Evolutionary conservation across 768 basidiomycete species (phyloP), one percentile per base, ranked within the genome.

Genomic region (Podaxis sp.): DNA sequence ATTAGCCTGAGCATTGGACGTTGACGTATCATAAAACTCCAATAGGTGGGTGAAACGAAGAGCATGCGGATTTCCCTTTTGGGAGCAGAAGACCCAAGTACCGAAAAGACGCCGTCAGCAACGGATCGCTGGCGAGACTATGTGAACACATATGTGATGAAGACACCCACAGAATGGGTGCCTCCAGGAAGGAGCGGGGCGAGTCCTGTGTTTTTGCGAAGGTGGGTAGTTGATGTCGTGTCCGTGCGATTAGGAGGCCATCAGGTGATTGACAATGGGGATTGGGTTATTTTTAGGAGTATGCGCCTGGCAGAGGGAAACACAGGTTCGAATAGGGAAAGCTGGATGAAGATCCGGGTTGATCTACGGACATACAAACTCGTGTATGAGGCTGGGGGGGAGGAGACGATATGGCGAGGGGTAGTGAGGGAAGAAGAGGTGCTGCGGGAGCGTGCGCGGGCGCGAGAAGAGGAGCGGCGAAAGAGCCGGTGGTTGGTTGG

Each of bases 121-220:
- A 13, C n/a, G 1, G 59, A 61, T 47, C 84, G 90, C 55, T 93
- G 91, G 91, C 74, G 83, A 52, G 87, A 84, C 69, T 92, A 93
- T 66, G 75, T 88, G 61, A 84, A 86, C 66, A 86, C 86, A 40
- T 93, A 86, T 67, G 85, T 89, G 63, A 80, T 88, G 76, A 79
- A 76, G 44, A 77, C 87, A 62, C 83, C 86, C 5, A 91, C 89
- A 11, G 90, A 91, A 66, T 90, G 90, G 89, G 44, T 82, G 46
- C 82, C 83, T 1, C 75, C 74, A 61, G 67, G 68, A 57, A 73
- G 68, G 73, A 73, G 72, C 67, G 72, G 68, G 47, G 66, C 54
- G 44, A 69, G 67, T 59, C 74, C 71, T 62, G 72, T 83, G 62
- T 89, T 84, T 73, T 72, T 91, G 68, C 79, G 79, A 68, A 80